Conservation (phyloP, 1,284 basidiomycete genomes). For the Heterobasidion annosum region DNA sequence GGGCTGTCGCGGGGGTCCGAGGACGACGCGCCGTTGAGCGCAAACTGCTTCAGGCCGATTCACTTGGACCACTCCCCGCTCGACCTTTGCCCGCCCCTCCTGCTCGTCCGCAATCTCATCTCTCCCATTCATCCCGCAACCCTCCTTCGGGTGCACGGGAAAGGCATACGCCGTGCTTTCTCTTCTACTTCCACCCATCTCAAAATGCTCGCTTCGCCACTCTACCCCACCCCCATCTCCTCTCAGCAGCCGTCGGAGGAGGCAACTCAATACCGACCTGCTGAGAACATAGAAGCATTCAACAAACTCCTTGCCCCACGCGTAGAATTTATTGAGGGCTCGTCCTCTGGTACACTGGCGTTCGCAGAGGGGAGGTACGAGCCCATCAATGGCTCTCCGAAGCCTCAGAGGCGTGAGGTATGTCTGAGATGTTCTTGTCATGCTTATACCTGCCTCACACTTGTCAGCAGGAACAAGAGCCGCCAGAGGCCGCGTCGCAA, state of each 20-base stretch:
- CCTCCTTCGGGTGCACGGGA: background rate
- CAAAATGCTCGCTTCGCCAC: conserved; percentile 53
- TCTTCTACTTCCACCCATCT: background rate
- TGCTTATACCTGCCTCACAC: background rate
- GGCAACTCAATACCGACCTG: conserved; percentile 46
- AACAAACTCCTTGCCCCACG: conserved; percentile 65
- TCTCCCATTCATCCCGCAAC: background rate
- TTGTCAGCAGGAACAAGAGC: background rate
- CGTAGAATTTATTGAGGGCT: conserved; percentile 75
- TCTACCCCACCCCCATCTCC: conserved; percentile 43
- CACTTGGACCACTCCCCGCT: no score
- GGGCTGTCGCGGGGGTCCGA: no score
- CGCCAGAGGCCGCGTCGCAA: conserved; percentile 1
- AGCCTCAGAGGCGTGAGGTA: conserved; percentile 27
- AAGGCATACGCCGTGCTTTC: background rate
- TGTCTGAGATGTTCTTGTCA: conserved; percentile 11
- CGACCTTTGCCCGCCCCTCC: background rate
- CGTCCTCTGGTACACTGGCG: conserved; percentile 61
- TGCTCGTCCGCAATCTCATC: background rate
- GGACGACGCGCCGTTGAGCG: no score
- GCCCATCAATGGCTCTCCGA: conserved; percentile 60
- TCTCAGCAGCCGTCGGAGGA: conserved; percentile 38
- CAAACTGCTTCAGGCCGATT: no score
- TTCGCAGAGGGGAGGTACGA: conserved; percentile 67
- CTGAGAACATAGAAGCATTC: conserved; percentile 64